These are phyloP conservation scores for Aspergillus homomorphus DNA, from an alignment of 495 filamentous ascomycete genomes.

Conservation along the genomic window DNA sequence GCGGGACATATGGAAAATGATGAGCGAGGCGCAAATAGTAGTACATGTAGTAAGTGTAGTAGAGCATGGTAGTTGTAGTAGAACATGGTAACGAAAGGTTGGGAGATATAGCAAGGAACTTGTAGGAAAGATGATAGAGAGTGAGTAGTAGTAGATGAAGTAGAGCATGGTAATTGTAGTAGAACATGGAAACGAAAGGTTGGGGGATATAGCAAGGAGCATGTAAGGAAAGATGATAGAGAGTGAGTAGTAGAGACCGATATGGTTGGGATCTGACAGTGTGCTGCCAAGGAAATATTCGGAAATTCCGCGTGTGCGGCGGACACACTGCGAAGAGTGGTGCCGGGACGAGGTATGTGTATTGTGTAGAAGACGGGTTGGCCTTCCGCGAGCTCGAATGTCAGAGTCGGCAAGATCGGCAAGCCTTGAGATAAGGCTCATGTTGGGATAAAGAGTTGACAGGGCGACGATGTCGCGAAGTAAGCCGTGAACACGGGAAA, in stretches of 20 bases:
- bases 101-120: neutral
- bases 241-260: neutral
- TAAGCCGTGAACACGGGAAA: neutral
- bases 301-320: too few relatives aligned
- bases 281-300: neutral
- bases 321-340: too few relatives aligned
- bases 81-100: neutral
- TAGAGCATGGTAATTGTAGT: neutral
- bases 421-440: too few relatives aligned
- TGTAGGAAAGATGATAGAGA: neutral
- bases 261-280: neutral
- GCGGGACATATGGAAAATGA: constrained; percentile 2
- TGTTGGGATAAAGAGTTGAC: neutral
- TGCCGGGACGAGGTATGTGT: too few relatives aligned
- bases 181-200: neutral
- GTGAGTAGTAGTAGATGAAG: neutral
- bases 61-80: neutral
- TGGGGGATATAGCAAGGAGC: neutral
- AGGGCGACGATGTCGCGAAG: too few relatives aligned
- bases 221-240: neutral
- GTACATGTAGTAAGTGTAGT: neutral
- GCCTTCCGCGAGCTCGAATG: too few relatives aligned
- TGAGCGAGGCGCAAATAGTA: neutral
- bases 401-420: too few relatives aligned
- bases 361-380: too few relatives aligned